Percentiles rank a stretch among this genome's conserved stretches.
These are phyloP conservation scores for Aureobasidium sp. DNA, from an alignment of 2,329 filamentous ascomycete species.

Conservation along the genomic window DNA sequence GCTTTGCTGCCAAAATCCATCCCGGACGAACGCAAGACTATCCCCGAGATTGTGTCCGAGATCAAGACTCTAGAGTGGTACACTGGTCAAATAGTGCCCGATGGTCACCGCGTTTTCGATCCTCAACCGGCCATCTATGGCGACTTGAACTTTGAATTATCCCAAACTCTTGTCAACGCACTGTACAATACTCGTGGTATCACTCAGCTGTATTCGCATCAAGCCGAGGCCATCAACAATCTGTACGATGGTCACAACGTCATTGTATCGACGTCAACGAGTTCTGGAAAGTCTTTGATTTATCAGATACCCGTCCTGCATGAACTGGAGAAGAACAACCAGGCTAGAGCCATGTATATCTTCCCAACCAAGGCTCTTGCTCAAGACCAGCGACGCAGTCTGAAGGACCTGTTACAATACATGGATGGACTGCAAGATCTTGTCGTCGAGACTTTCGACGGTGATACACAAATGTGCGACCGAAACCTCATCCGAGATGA, in stretches of 20 bases:
- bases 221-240: conserved; percentile 87
- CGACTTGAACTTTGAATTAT: conserved; percentile 75
- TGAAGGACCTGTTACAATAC: conserved; percentile 75
- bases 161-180: conserved; percentile 89
- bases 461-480: conserved; percentile 77
- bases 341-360: conserved; percentile 88
- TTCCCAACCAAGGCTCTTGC: conserved; percentile 96
- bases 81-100: conserved; percentile 81
- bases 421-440: conserved; percentile 68
- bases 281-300: conserved; percentile 95
- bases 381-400: conserved; percentile 83
- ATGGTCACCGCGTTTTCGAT: conserved; percentile 86
- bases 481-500: conserved; percentile 77
- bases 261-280: conserved; percentile 89
- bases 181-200: conserved; percentile 88
- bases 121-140: conserved; percentile 74
- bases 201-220: conserved; percentile 78
- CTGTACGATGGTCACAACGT: conserved; percentile 76
- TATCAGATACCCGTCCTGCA: conserved; percentile 91
- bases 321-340: conserved; percentile 67
- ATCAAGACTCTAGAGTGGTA: conserved; percentile 82
- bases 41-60: conserved; percentile 78
- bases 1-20: conserved; percentile 59
- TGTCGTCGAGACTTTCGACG: conserved; percentile 89
- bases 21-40: conserved; percentile 67